Evolutionary conservation across 345 rosid species (phyloP).

Genomic region (Litchi chinensis): DNA sequence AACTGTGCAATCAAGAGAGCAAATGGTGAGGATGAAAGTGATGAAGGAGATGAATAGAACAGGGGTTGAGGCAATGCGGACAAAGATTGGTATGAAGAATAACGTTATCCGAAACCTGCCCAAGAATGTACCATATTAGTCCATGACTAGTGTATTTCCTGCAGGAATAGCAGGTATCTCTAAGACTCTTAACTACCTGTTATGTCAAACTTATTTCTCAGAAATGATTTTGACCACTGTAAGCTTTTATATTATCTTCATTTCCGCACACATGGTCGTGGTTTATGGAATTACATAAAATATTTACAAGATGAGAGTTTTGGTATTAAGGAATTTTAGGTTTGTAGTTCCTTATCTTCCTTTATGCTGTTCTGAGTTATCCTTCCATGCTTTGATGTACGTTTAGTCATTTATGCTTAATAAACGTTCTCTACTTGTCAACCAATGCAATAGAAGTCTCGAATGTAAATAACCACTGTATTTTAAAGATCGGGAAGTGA

Average conservation of each 20-base stretch:
- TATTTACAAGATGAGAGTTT: not conserved
- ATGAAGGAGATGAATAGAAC: conserved; percentile 65
- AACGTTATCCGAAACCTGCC: conserved; percentile 83
- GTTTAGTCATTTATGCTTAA: too few relatives aligned
- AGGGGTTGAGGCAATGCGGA: conserved; percentile 71
- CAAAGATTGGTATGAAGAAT: conserved; percentile 78
- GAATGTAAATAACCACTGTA: too few relatives aligned
- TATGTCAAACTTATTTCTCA: not conserved
- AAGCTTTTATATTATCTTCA: not conserved
- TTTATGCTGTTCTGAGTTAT: too few relatives aligned
- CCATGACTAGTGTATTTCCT: not conserved
- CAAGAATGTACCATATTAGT: conserved; percentile 73
- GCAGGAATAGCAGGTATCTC: not conserved
- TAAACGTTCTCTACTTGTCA: too few relatives aligned
- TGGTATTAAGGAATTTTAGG: not conserved
- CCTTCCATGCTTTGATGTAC: too few relatives aligned
- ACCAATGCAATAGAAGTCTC: too few relatives aligned
- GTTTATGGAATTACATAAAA: not conserved
- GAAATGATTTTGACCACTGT: not conserved
- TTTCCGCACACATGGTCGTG: not conserved
- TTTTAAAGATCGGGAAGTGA: too few relatives aligned
- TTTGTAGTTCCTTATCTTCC: not conserved
- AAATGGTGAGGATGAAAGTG: conserved; percentile 75
- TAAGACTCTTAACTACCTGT: too few relatives aligned
- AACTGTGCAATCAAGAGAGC: conserved; percentile 75